These are phyloP conservation scores for Yamagishiella unicocca DNA, from an alignment of 139 green algal species.

Conservation along the genomic window DNA sequence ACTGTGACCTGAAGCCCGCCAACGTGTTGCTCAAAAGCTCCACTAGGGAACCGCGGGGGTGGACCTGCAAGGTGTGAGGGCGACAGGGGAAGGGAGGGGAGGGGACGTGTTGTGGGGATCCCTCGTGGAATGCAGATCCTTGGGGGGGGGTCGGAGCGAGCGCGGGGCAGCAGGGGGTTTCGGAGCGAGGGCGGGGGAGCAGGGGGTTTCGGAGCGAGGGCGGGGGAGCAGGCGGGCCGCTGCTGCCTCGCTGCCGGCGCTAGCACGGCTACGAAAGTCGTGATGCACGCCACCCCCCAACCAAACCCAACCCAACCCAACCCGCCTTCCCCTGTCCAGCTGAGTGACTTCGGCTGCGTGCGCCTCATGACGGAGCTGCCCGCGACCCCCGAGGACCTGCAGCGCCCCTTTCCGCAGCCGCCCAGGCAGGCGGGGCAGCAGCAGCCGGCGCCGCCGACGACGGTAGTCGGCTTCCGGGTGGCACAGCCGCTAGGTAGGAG, in stretches of 20 bases:
- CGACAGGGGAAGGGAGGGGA: too few relatives aligned
- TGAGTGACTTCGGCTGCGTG: conserved; percentile 45
- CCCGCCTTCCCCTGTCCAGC: too few relatives aligned
- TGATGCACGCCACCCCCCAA: too few relatives aligned
- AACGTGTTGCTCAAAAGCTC: conserved; percentile 42
- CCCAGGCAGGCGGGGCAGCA: background rate
- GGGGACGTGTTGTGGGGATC: background rate
- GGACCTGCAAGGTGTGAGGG: conserved; percentile 45
- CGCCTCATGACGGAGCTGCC: conserved; percentile 27
- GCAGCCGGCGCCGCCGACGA: background rate
- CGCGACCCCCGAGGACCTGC: background rate
- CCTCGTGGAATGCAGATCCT: background rate
- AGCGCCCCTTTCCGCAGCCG: background rate
- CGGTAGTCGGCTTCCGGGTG: conserved; percentile 16
- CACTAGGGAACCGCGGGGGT: conserved; percentile 21
- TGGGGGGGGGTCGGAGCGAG: too few relatives aligned
- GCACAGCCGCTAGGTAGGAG: conserved; percentile 21
- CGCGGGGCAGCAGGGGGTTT: too few relatives aligned
- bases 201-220: background rate
- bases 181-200: too few relatives aligned
- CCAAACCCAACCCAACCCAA: too few relatives aligned
- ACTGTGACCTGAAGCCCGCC: conserved; percentile 33
- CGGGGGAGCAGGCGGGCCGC: too few relatives aligned
- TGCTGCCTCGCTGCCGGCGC: too few relatives aligned
- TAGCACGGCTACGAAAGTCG: too few relatives aligned